phyloP scores from a whole-genome alignment of 2,329 filamentous ascomycete genomes.

The Huntiella bhutanensis region DNA sequence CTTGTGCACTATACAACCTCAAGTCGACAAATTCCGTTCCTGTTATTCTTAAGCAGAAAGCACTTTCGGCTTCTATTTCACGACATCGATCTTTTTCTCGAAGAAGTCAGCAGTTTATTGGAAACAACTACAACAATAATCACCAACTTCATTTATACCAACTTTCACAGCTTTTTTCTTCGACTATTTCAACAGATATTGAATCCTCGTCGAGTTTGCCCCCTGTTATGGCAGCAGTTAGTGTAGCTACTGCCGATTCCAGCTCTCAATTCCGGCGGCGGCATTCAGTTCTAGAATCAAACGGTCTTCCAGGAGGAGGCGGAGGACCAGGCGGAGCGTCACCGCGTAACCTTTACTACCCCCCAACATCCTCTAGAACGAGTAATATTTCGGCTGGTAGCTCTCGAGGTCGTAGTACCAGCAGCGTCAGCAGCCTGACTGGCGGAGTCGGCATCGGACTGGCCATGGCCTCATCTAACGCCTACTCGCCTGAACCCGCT shows the following conservation, averaged over 20 bases:
- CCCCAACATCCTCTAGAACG: conserved; percentile 3
- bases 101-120: neutral
- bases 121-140: neutral
- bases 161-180: neutral
- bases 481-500: conserved; percentile 7
- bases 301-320: too few species aligned
- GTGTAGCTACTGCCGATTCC: conserved; percentile 1
- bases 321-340: neutral
- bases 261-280: conserved; percentile 7
- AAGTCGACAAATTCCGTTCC: neutral
- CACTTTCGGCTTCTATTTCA: neutral
- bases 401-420: too few species aligned
- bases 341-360: conserved; percentile 3
- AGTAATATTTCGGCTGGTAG: neutral
- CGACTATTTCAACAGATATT: neutral
- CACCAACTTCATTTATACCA: neutral
- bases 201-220: conserved; percentile 1
- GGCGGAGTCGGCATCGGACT: neutral
- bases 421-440: too few species aligned
- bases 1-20: neutral
- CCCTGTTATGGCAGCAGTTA: conserved; percentile 9
- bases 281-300: conserved; percentile 8
- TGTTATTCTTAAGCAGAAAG: neutral
- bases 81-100: neutral
- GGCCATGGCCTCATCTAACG: conserved; percentile 11